Evolutionary conservation across 768 basidiomycete species (phyloP), one percentile per base, ranked within the genome.

Genomic region (Hygrocybe punicea): DNA sequence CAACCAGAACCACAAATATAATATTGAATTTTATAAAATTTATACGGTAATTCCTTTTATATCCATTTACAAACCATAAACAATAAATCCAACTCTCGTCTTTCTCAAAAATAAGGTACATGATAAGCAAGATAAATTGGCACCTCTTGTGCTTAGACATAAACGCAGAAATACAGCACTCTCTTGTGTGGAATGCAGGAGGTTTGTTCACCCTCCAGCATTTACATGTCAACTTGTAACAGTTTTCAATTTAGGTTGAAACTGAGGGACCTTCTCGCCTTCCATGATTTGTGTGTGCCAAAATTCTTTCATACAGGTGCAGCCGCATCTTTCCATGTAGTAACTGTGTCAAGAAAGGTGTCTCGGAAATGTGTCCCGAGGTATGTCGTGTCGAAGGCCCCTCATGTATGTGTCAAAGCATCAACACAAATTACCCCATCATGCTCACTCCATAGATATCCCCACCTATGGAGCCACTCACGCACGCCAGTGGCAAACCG

Each of bases 401-500:
- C 14, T 50, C 36, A 72, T 39, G 77, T 71, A 61, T 95, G 93
- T 25, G 90, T 93, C 60, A 91, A 75, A 21, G 88, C 75, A 71
- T 98, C 95, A 49, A 97, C 84, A 69, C 90, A 94, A 54, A 97
- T 83, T 51, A 93, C 84, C 2, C 95, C 95, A 65, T 91, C 91
- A 7, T 87, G 83, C 69, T 97, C 95, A 70, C 81, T 89, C 95
- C 94, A 97, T 16, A 95, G 91, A 75, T 95, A 98, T 56, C 91
- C 91, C 92, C 93, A 98, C 55, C 89, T 84, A 63, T 93, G 90
- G 46, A 98, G 72, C 88, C 89, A 96, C 65, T 93, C 91, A 58
- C 91, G 86, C 42, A 97, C 87, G 9, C 90, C 91, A 2, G 90
- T 83, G 11, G 91, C 90, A 5, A 98, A 79, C 10, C 95, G 86